Evolutionary conservation across 106 monocot genomes (phyloP).

Genomic region (Dendrobium officinale): DNA sequence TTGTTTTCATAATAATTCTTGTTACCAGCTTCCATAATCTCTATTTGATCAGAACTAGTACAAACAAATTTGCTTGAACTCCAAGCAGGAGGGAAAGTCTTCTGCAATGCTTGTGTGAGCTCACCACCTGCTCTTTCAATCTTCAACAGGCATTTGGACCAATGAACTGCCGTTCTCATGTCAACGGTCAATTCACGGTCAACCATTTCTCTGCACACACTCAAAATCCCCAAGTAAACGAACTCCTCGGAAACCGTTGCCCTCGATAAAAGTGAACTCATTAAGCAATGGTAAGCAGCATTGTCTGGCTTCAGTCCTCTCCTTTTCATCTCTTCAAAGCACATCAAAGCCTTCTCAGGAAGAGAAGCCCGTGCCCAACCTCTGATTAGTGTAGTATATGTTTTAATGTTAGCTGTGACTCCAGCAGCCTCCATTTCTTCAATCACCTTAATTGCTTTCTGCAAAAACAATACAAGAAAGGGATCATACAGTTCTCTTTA

Average conservation of each 20-base stretch:
- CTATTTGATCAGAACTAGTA: conserved; percentile 12
- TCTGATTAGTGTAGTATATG: conserved; percentile 82
- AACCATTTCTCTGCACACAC: conserved; percentile 76
- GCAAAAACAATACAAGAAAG: conserved; percentile 7
- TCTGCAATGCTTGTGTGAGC: conserved; percentile 84
- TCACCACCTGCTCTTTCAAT: conserved; percentile 89
- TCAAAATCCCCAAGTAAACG: conserved; percentile 60
- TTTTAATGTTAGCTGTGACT: conserved; percentile 73
- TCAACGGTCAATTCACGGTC: conserved; percentile 71
- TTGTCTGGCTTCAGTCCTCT: conserved; percentile 70
- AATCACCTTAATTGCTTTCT: conserved; percentile 75
- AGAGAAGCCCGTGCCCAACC: conserved; percentile 90
- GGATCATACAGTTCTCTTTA: neutral
- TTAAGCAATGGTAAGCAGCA: conserved; percentile 88
- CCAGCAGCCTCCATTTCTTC: conserved; percentile 82
- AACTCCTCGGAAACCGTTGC: conserved; percentile 66
- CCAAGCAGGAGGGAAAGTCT: conserved; percentile 90
- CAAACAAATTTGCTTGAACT: conserved; percentile 34
- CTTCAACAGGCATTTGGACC: conserved; percentile 71
- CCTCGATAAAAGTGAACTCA: conserved; percentile 82
- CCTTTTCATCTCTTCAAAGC: conserved; percentile 82
- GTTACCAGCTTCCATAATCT: neutral
- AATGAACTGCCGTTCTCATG: conserved; percentile 78
- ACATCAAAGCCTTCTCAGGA: conserved; percentile 81
- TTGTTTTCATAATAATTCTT: conserved; percentile 2